Evolutionary conservation across 2,329 filamentous ascomycete species (phyloP).

Genomic region (Chaetoscypha palmicola): DNA sequence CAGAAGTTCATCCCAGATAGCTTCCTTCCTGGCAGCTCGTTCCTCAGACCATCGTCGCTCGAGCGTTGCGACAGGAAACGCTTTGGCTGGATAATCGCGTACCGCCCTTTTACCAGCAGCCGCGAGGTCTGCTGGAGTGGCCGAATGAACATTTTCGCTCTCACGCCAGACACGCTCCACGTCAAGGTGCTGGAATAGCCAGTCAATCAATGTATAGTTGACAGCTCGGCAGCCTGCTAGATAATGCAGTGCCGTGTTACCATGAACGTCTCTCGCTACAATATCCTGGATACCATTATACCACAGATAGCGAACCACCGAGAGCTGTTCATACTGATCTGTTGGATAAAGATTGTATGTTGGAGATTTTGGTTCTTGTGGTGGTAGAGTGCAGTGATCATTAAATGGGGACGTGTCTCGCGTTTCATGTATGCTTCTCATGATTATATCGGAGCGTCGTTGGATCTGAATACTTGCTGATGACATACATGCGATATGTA

Average conservation of each 20-base stretch:
- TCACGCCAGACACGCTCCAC: slow-evolving; percentile 3
- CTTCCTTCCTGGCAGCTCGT: slow-evolving; percentile 10
- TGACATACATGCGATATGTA: slow-evolving; percentile 21
- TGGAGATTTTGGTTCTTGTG: not conserved
- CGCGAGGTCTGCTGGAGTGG: slow-evolving; percentile 8
- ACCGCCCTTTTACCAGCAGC: not conserved
- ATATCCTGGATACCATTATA: slow-evolving; percentile 7
- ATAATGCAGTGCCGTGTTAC: slow-evolving; percentile 21
- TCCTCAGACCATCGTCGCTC: slow-evolving; percentile 2
- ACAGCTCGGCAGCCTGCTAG: slow-evolving; percentile 11
- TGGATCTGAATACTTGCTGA: slow-evolving; percentile 10
- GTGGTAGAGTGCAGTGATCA: slow-evolving; percentile 1
- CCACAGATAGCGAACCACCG: slow-evolving; percentile 14
- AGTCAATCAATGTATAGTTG: slow-evolving; percentile 13
- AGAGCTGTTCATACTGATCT: slow-evolving; percentile 3
- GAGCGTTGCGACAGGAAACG: slow-evolving; percentile 5
- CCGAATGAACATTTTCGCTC: slow-evolving; percentile 7
- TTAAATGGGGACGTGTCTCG: slow-evolving; percentile 15
- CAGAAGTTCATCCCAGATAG: slow-evolving; percentile 11
- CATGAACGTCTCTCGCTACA: slow-evolving; percentile 12
- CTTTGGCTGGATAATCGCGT: not conserved
- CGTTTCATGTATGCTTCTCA: slow-evolving; percentile 17
- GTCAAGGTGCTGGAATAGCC: slow-evolving; percentile 5
- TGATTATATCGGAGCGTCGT: slow-evolving; percentile 9
- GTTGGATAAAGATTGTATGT: not conserved